Percentiles rank a stretch among this genome's conserved stretches.
Evolutionary conservation across 2,329 filamentous ascomycete species (phyloP).

Genomic region (Trematosphaeria pertusa): DNA sequence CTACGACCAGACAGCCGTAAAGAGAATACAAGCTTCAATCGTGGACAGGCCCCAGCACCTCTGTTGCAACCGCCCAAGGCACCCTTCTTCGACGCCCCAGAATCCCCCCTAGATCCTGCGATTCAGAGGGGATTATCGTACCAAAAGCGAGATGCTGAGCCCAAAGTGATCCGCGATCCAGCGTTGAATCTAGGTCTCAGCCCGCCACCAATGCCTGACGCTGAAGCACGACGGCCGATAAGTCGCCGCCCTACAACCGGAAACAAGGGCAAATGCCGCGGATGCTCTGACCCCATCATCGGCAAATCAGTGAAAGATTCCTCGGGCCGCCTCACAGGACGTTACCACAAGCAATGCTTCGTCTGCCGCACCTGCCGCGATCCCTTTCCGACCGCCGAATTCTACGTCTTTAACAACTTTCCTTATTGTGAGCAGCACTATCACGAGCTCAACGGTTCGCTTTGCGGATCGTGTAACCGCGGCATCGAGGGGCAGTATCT

Average conservation of each 20-base stretch:
- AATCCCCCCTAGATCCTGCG: conserved; percentile 50
- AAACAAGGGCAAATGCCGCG: conserved; percentile 79
- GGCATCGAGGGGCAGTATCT: conserved; percentile 96
- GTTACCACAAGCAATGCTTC: conserved; percentile 95
- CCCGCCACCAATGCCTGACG: conserved; percentile 20
- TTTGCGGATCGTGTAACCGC: conserved; percentile 78
- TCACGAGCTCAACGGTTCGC: conserved; percentile 85
- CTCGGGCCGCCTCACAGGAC: conserved; percentile 87
- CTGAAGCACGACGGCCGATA: conserved; percentile 24
- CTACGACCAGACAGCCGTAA: conserved; percentile 21
- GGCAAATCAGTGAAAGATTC: conserved; percentile 95
- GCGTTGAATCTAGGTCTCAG: conserved; percentile 19
- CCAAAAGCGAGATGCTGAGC: conserved; percentile 24
- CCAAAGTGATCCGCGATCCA: conserved; percentile 19
- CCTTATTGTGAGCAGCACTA: conserved; percentile 95
- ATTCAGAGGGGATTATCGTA: conserved; percentile 43
- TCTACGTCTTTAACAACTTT: conserved; percentile 86
- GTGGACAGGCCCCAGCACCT: conserved; percentile 28
- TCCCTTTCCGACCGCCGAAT: conserved; percentile 85
- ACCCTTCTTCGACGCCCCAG: conserved; percentile 31
- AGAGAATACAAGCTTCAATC: conserved; percentile 27
- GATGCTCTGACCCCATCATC: conserved; percentile 77
- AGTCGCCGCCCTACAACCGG: conserved; percentile 43
- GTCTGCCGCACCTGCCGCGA: conserved; percentile 83
- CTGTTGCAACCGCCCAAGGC: conserved; percentile 28